Evolutionary conservation across 2,329 filamentous ascomycete genomes (phyloP).

Genomic region (Grosmannia huntii): DNA sequence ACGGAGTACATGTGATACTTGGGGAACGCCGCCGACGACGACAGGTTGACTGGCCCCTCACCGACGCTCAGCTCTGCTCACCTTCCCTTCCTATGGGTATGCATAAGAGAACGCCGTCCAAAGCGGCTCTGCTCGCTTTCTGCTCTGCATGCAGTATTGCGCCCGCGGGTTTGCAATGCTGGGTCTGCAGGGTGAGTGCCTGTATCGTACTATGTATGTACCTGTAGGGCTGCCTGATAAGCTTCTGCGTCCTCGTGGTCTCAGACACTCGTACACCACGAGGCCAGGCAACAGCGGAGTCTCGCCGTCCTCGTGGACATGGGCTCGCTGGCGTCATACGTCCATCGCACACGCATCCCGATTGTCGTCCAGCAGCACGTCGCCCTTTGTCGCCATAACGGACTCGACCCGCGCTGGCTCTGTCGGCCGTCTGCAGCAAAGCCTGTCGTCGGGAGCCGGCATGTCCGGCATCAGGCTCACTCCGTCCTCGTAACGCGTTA

Average conservation of each 20-base stretch:
- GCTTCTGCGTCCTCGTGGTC: background rate
- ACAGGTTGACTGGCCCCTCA: background rate
- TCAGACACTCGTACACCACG: background rate
- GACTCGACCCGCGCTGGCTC: too few relatives aligned
- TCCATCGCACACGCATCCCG: too few relatives aligned
- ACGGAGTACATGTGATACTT: background rate
- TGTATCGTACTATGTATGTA: too few relatives aligned
- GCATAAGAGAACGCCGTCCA: background rate
- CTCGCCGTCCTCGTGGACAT: background rate
- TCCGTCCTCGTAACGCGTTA: background rate
- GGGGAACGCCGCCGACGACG: background rate
- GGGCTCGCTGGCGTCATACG: too few relatives aligned
- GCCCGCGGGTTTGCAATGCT: background rate
- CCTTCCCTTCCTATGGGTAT: background rate
- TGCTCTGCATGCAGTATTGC: background rate
- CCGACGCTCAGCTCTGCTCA: background rate
- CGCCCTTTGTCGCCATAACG: too few relatives aligned
- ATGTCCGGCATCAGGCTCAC: too few relatives aligned
- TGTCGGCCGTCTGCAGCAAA: too few relatives aligned
- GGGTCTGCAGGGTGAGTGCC: background rate
- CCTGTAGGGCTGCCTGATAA: background rate
- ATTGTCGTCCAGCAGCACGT: too few relatives aligned
- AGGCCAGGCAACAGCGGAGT: background rate
- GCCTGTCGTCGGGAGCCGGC: too few relatives aligned
- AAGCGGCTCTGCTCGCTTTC: background rate